A percentile compares a stretch with the other conserved stretches of the same genome.
phyloP scores from a whole-genome alignment of 2,329 filamentous ascomycete species.

The Trichoderma arundinaceum region DNA sequence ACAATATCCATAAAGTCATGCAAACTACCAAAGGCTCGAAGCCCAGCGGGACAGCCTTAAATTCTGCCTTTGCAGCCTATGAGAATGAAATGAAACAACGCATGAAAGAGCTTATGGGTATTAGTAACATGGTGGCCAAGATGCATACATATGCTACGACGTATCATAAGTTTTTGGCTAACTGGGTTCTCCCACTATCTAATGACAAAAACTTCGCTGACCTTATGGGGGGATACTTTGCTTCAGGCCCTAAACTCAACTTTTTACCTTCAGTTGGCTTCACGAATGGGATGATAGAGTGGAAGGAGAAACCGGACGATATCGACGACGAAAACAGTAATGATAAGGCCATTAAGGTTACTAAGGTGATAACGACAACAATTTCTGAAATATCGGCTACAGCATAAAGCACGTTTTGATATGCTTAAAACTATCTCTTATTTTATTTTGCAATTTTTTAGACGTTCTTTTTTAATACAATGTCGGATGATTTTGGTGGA shows the following conservation, averaged over 20 bases:
- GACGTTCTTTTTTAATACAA: too few relatives aligned
- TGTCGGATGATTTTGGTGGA: too few relatives aligned
- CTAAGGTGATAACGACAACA: neutral
- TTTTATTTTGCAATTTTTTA: too few relatives aligned
- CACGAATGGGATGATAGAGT: neutral
- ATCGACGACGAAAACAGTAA: neutral
- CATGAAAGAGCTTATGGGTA: constrained; percentile 9
- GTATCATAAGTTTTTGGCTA: neutral
- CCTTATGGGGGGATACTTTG: neutral
- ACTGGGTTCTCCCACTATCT: neutral
- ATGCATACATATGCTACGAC: constrained; percentile 15
- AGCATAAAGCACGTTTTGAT: neutral
- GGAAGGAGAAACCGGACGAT: neutral
- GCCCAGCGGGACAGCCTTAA: constrained; percentile 2
- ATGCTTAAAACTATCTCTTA: neutral
- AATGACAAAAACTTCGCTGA: neutral
- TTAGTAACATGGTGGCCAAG: constrained; percentile 18
- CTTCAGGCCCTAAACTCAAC: constrained; percentile 3
- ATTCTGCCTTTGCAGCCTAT: constrained; percentile 3
- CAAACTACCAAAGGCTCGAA: constrained; percentile 8
- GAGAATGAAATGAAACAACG: constrained; percentile 9
- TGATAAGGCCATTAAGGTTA: neutral
- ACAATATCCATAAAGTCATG: constrained; percentile 34
- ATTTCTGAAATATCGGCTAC: neutral
- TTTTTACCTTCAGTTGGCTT: constrained; percentile 14